Base-by-base conservation (phyloP, 2,329 filamentous ascomycete species). In the Hypoxylon sp. region DNA sequence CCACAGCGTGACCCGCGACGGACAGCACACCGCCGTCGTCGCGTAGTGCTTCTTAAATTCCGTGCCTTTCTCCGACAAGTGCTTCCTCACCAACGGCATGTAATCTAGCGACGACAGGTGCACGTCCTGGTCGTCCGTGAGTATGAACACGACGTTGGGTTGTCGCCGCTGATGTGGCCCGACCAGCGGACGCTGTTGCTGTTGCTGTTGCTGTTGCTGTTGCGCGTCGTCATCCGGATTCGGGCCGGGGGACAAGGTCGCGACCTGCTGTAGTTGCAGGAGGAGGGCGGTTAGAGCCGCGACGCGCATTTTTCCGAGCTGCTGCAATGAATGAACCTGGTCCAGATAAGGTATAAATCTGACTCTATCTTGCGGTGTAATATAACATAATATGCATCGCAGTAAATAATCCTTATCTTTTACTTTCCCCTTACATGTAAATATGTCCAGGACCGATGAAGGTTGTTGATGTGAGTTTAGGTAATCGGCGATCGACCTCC, bases 111-210 rank as follows among this genome's bases (percentile, higher is more conserved):
- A 88, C 50, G 83, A 75, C 62, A 89, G 76, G 59, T 84, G 82
- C 1, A 84, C 72, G 66, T 89, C 87, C 70, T 89, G 87, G 57
- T 89, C 87, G 65, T 89, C 87, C 0, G 86, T 87, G 26, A 89
- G 76, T 60, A 89, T 82, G 70, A 89, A 87, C 47, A 89, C 76
- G 57, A 89, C 81, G 65, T 89, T 89, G 0, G 82, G 79, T 32
- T 55, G 60, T 2, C 48, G 54, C 20, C 24, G 56, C 34, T 63
- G 57, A 11, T 50, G 32, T n/a, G 55, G 32, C 30, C 20, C n/a
- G 37, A 51, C n/a, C 0, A 65, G 55, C 19, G 63, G 69, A 7
- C 2, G 44, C 30, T 39, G 37, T 7, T 39, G 4, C n/a, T n/a
- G n/a, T n/a, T n/a, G n/a, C n/a, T n/a, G n/a, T n/a, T 4, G 34